Evolutionary conservation across 2,329 filamentous ascomycete species (phyloP).

Genomic region (Colletotrichum aenigma): DNA sequence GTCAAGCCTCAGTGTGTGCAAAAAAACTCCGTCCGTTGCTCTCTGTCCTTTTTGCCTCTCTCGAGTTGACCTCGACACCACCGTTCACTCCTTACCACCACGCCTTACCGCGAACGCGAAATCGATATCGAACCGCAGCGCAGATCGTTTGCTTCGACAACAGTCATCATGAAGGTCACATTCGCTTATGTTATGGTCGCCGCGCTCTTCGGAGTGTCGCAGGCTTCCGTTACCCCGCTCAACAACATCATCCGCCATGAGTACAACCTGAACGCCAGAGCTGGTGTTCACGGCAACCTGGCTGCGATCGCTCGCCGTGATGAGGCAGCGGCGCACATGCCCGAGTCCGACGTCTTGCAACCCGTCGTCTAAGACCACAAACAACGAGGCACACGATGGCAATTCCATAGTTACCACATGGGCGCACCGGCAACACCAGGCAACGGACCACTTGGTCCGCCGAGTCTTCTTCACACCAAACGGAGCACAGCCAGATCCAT

Average conservation of each 20-base stretch:
- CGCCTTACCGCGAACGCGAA: not conserved
- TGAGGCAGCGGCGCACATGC: not conserved
- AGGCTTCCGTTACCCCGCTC: slow-evolving; percentile 9
- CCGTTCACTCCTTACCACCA: not conserved
- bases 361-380: not conserved
- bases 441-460: not conserved
- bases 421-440: not conserved
- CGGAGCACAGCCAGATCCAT: not conserved
- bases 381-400: not conserved
- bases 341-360: not conserved
- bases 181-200: slow-evolving; percentile 1
- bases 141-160: not conserved
- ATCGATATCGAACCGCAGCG: not conserved
- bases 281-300: slow-evolving; percentile 7
- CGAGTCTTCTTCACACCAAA: not conserved
- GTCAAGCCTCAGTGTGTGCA: not conserved
- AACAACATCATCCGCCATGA: slow-evolving; percentile 20
- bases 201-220: slow-evolving; percentile 8
- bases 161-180: slow-evolving; percentile 5
- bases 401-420: not conserved
- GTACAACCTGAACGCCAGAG: slow-evolving; percentile 18
- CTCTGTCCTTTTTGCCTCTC: not conserved
- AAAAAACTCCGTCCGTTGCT: not conserved
- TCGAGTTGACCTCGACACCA: not conserved
- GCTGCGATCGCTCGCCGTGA: not conserved